phyloP scores from a whole-genome alignment of 179 eudicot genomes.

The Drosera spatulata region DNA sequence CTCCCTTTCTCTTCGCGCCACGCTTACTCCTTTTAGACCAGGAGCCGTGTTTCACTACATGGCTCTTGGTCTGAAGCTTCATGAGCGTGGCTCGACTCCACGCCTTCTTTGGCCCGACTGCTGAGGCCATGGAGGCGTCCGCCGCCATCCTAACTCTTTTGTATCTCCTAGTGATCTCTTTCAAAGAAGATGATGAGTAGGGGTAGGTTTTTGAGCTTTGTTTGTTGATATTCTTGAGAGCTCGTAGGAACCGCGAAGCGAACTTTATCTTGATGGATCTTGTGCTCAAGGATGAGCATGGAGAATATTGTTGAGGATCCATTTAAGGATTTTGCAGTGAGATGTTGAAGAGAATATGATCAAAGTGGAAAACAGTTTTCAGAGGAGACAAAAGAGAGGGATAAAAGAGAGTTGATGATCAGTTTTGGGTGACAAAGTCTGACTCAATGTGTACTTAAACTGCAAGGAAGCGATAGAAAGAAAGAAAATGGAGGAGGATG shows the following conservation, averaged over 20 bases:
- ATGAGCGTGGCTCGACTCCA: conserved; percentile 58
- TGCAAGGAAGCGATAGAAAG: conserved; percentile 2
- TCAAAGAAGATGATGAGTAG: background rate
- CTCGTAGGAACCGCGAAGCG: conserved; percentile 38
- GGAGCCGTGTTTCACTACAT: background rate
- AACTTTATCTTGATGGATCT: conserved; percentile 43
- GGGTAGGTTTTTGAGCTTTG: background rate
- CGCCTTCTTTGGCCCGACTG: conserved; percentile 29
- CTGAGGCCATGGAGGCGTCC: conserved; percentile 15
- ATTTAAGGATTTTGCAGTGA: conserved; percentile 5
- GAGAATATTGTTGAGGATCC: conserved; percentile 1
- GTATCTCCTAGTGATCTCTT: conserved; percentile 6
- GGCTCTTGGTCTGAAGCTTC: conserved; percentile 16
- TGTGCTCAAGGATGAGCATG: conserved; percentile 16
- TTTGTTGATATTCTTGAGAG: conserved; percentile 45
- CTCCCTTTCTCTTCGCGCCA: no score
- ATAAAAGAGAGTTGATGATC: conserved; percentile 20
- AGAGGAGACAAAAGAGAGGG: conserved; percentile 20
- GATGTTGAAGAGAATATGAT: background rate
- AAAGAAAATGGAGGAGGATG: conserved; percentile 6
- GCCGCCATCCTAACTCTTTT: conserved; percentile 45
- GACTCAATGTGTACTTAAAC: conserved; percentile 36
- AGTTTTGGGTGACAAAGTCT: conserved; percentile 18
- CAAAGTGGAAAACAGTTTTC: background rate
- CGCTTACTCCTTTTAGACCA: no score